Percentiles rank a stretch among this genome's conserved stretches.
Evolutionary conservation across 257 asterid species (phyloP).

Genomic region (Mitragyna speciosa): DNA sequence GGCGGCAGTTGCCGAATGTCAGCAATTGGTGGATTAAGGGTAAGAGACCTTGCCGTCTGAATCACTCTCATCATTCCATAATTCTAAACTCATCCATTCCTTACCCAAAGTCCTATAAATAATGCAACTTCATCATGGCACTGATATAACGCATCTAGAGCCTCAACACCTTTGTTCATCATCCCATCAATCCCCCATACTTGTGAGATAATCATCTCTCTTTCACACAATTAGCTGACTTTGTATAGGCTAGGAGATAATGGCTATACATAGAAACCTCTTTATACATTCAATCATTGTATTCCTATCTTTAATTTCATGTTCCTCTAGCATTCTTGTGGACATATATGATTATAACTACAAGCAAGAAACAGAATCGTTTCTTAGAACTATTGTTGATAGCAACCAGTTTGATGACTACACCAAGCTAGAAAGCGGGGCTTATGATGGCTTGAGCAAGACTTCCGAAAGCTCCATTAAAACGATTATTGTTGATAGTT

Average conservation of each 20-base stretch:
- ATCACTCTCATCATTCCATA: slow-evolving; percentile 22
- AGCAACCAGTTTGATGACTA: slow-evolving; percentile 1
- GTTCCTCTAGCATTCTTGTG: slow-evolving; percentile 1
- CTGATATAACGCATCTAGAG: neutral
- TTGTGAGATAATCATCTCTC: neutral
- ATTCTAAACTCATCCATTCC: slow-evolving; percentile 6
- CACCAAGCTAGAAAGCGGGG: neutral
- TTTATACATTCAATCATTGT: neutral
- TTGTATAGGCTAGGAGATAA: neutral
- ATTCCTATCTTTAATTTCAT: slow-evolving; percentile 16
- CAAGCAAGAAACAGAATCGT: slow-evolving; percentile 15
- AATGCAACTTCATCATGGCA: slow-evolving; percentile 13
- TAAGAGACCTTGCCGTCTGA: slow-evolving; percentile 24
- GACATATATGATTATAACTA: neutral
- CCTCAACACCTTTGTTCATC: neutral
- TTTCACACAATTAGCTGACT: neutral
- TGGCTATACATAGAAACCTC: neutral
- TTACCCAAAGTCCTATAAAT: neutral
- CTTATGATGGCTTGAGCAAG: neutral
- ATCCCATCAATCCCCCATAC: neutral
- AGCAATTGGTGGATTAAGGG: neutral
- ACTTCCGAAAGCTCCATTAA: neutral
- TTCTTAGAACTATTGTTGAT: slow-evolving; percentile 2
- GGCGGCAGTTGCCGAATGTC: neutral
- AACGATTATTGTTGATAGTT: slow-evolving; percentile 23